Evolutionary conservation across 2,329 filamentous ascomycete species (phyloP).

Genomic region (Ustilaginoidea virens): DNA sequence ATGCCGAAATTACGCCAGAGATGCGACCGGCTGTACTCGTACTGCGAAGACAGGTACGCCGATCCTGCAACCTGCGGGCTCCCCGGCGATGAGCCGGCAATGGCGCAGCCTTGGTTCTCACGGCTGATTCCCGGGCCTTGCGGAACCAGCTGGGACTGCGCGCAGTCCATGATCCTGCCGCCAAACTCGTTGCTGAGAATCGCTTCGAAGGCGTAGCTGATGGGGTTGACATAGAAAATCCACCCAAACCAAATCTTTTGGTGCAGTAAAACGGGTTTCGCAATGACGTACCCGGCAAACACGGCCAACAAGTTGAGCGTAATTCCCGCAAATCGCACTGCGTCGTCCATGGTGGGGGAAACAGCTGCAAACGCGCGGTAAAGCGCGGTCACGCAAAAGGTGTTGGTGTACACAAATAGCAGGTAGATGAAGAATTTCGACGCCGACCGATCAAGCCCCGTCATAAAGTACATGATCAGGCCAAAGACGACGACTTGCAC

Average conservation of each 20-base stretch:
- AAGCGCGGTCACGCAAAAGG: slow-evolving; percentile 49
- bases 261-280: slow-evolving; percentile 34
- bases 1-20: slow-evolving; percentile 62
- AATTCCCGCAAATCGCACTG: slow-evolving; percentile 28
- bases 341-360: slow-evolving; percentile 3
- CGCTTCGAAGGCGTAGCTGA: slow-evolving; percentile 50
- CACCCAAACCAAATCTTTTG: slow-evolving; percentile 47
- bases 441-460: slow-evolving; percentile 20
- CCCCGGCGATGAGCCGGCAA: slow-evolving; percentile 32
- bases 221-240: slow-evolving; percentile 52
- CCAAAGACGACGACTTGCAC: slow-evolving; percentile 18
- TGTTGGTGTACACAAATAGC: slow-evolving; percentile 32
- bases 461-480: slow-evolving; percentile 30
- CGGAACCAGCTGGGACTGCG: slow-evolving; percentile 28
- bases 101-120: slow-evolving; percentile 32
- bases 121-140: slow-evolving; percentile 23
- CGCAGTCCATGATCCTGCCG: slow-evolving; percentile 28
- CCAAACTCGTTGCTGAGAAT: slow-evolving; percentile 53
- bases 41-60: slow-evolving; percentile 34
- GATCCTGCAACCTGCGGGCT: slow-evolving; percentile 30
- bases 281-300: slow-evolving; percentile 34
- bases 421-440: slow-evolving; percentile 31
- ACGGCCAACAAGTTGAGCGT: slow-evolving; percentile 34
- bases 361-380: slow-evolving; percentile 25
- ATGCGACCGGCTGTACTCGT: slow-evolving; percentile 36